Evolutionary conservation across 2,329 filamentous ascomycete species (phyloP).

Genomic region (Phyllosticta citriasiana): DNA sequence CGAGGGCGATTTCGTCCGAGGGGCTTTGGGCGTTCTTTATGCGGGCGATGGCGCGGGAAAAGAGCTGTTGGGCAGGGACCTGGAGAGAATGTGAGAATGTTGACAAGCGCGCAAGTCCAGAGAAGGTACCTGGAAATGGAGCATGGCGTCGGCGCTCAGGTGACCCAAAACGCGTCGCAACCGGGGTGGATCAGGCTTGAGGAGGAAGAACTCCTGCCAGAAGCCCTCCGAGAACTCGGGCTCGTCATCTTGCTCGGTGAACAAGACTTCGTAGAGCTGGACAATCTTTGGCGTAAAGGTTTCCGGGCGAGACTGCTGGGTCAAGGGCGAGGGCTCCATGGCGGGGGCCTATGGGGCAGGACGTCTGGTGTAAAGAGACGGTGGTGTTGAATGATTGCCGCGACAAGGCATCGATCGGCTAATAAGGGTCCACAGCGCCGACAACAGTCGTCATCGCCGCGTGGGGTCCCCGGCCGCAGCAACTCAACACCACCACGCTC

Average conservation of each 20-base stretch:
- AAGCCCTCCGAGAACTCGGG: conserved; percentile 75
- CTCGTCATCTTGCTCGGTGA: conserved; percentile 50
- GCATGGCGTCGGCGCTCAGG: conserved; percentile 63
- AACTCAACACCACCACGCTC: conserved; percentile 1
- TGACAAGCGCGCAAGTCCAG: neutral
- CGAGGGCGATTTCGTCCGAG: conserved; percentile 68
- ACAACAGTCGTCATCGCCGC: conserved; percentile 4
- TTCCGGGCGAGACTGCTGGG: conserved; percentile 81
- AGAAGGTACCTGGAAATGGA: conserved; percentile 57
- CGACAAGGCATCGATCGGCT: conserved; percentile 1
- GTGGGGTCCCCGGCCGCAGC: conserved; percentile 1
- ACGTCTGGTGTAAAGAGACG: neutral
- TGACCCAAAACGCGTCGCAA: conserved; percentile 59
- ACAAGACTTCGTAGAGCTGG: conserved; percentile 74
- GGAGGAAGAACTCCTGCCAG: conserved; percentile 91
- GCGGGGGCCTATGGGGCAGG: neutral
- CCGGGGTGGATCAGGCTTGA: conserved; percentile 64
- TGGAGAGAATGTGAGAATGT: conserved; percentile 18
- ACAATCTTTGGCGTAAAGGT: conserved; percentile 92
- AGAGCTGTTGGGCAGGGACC: conserved; percentile 66
- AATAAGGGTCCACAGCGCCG: neutral
- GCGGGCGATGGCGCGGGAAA: conserved; percentile 60
- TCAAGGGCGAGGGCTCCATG: conserved; percentile 89
- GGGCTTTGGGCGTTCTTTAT: conserved; percentile 52
- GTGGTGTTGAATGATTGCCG: conserved; percentile 8